phyloP scores from a whole-genome alignment of 2,329 filamentous ascomycete genomes.

The Aspergillus terreus region DNA sequence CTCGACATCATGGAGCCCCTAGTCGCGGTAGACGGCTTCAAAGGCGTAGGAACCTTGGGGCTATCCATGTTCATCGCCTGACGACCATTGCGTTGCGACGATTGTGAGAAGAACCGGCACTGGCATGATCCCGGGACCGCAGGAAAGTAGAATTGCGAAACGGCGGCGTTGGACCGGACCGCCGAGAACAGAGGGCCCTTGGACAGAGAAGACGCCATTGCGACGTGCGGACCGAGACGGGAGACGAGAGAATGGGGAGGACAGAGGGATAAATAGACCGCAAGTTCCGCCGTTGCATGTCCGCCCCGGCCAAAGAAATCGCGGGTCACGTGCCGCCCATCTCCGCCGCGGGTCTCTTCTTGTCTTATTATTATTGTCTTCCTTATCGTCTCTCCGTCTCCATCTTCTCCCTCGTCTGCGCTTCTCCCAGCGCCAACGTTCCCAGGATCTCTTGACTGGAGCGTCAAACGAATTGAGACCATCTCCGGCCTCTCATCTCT shows the following conservation, averaged over 20 bases:
- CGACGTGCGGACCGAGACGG: not conserved
- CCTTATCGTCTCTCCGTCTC: not conserved
- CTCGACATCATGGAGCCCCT: constrained; percentile 28
- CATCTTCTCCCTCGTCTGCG: not conserved
- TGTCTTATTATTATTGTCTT: not conserved
- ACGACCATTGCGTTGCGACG: constrained; percentile 17
- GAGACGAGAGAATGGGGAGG: not conserved
- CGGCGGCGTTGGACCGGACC: constrained; percentile 13
- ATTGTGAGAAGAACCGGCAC: constrained; percentile 35
- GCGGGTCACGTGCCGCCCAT: constrained; percentile 9
- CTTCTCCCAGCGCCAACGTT: not conserved
- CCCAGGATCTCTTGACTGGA: no score
- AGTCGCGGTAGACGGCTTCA: constrained; percentile 39
- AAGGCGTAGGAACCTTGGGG: constrained; percentile 25
- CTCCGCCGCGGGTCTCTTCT: constrained; percentile 2
- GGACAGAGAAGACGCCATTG: constrained; percentile 32
- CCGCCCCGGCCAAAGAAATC: constrained; percentile 13
- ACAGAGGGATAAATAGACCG: constrained; percentile 6
- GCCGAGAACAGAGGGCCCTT: constrained; percentile 19
- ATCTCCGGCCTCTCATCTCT: no score
- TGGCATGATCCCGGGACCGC: constrained; percentile 18
- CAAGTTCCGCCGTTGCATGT: no score
- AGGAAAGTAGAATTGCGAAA: constrained; percentile 10
- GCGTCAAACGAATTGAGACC: no score
- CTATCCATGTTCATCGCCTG: constrained; percentile 16